Conservation (phyloP, 345 rosid species). For the Gynandropsis gynandra region DNA sequence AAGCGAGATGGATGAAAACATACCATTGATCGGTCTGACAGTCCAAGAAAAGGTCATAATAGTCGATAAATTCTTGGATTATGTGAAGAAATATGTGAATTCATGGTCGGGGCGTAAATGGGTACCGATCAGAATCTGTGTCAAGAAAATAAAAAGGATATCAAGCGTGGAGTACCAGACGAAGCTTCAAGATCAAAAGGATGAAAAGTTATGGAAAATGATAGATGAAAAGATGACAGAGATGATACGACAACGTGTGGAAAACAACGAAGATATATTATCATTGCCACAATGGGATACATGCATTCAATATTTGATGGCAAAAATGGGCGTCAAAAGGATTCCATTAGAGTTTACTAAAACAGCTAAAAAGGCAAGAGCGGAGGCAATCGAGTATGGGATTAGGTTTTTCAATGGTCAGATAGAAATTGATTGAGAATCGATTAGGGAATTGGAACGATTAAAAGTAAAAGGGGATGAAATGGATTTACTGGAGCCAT, state of each 20-base stretch:
- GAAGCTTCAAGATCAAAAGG: slow-evolving; percentile 1
- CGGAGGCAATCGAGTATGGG: slow-evolving; percentile 2
- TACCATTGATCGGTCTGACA: background rate
- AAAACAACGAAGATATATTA: background rate
- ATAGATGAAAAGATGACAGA: background rate
- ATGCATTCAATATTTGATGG: background rate
- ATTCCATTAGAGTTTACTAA: background rate
- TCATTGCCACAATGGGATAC: background rate
- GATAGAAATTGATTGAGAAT: background rate
- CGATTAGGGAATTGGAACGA: too few species aligned
- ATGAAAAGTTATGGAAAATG: background rate
- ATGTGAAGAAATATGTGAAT: background rate
- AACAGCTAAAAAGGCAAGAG: background rate
- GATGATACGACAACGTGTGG: slow-evolving; percentile 2
- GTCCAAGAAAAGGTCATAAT: slow-evolving; percentile 1
- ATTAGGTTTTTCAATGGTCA: background rate
- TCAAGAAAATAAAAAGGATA: slow-evolving; percentile 1
- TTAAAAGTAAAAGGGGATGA: background rate
- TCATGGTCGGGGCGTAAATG: background rate
- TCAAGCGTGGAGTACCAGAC: slow-evolving; percentile 6
- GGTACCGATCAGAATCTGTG: slow-evolving; percentile 1
- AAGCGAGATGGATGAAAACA: background rate
- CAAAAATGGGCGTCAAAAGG: background rate
- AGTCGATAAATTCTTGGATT: background rate
- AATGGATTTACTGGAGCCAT: background rate